These are phyloP conservation scores for Rhodomyrtus psidioides DNA, from an alignment of 441 rosid species.

Conservation along the genomic window DNA sequence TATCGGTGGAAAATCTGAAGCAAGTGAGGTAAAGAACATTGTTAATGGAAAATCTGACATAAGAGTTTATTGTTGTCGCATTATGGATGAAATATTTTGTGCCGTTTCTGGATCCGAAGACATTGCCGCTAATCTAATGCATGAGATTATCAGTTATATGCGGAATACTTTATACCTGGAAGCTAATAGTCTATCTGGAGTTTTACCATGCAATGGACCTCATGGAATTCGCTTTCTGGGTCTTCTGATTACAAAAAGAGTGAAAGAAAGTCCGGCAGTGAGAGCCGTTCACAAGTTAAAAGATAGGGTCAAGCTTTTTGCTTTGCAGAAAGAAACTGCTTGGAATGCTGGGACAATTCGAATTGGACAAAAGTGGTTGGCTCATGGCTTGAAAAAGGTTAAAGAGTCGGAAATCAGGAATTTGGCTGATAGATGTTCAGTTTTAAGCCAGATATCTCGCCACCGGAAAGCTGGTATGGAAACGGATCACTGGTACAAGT, in stretches of 20 bases:
- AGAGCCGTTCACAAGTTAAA: slow-evolving; percentile 83
- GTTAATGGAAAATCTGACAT: slow-evolving; percentile 14
- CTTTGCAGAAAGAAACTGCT: slow-evolving; percentile 70
- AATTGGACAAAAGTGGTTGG: slow-evolving; percentile 91
- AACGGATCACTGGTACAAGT: slow-evolving; percentile 94
- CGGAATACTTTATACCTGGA: slow-evolving; percentile 40
- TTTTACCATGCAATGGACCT: slow-evolving; percentile 36
- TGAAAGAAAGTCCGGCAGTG: slow-evolving; percentile 53
- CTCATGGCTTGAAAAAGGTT: slow-evolving; percentile 84
- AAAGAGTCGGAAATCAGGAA: slow-evolving; percentile 91
- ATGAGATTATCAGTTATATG: slow-evolving; percentile 47
- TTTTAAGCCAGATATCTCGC: slow-evolving; percentile 58
- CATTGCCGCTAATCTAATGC: slow-evolving; percentile 46
- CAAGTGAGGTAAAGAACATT: slow-evolving; percentile 14
- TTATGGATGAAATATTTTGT: slow-evolving; percentile 82
- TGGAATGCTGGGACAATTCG: slow-evolving; percentile 72
- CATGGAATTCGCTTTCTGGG: slow-evolving; percentile 65
- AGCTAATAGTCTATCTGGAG: slow-evolving; percentile 33
- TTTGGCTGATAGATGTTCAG: slow-evolving; percentile 59
- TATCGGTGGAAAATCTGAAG: slow-evolving; percentile 17
- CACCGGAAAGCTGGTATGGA: slow-evolving; percentile 86
- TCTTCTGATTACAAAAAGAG: slow-evolving; percentile 44
- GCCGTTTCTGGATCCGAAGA: slow-evolving; percentile 65
- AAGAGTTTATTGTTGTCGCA: slow-evolving; percentile 62
- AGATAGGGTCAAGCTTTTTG: slow-evolving; percentile 66